Conservation (phyloP, 2,329 filamentous ascomycete genomes). For the Aspergillus ochraceoroseus region DNA sequence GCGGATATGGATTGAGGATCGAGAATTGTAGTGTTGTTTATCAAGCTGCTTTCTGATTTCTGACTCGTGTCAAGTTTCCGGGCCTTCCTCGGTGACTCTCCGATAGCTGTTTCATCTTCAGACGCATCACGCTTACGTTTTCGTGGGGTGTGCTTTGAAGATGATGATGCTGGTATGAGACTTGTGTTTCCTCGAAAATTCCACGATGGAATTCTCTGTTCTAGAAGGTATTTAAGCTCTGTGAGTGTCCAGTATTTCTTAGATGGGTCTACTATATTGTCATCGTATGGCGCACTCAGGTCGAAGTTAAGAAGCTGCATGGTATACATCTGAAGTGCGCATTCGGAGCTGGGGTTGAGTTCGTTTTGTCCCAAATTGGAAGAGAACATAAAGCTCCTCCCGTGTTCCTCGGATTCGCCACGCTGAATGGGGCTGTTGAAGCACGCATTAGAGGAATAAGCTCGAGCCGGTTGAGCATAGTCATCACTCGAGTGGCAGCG, state of each 20-base stretch:
- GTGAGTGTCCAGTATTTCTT: slow-evolving; percentile 23
- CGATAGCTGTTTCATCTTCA: not conserved
- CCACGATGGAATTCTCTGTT: slow-evolving; percentile 19
- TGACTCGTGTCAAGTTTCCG: not conserved
- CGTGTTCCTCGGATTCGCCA: too few species aligned
- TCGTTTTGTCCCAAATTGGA: too few species aligned
- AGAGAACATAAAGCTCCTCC: too few species aligned
- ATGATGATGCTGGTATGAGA: not conserved
- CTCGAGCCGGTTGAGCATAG: too few species aligned
- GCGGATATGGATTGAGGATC: not conserved
- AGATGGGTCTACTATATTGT: not conserved
- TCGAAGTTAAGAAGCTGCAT: slow-evolving; percentile 17
- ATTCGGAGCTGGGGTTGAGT: not conserved
- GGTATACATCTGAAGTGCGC: too few species aligned
- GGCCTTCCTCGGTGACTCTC: not conserved
- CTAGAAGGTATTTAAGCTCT: slow-evolving; percentile 22
- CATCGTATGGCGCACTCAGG: slow-evolving; percentile 3
- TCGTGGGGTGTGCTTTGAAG: slow-evolving; percentile 1
- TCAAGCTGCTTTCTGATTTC: not conserved
- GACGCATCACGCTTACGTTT: slow-evolving; percentile 6
- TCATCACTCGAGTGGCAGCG: too few species aligned
- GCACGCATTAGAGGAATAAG: too few species aligned
- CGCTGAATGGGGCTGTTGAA: slow-evolving; percentile 15
- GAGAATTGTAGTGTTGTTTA: not conserved
- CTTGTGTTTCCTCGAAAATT: not conserved